Percentiles rank a stretch among this genome's conserved stretches.
These are phyloP conservation scores for Poa annua DNA, from an alignment of 176 grass and related monocot genomes.

Conservation along the genomic window DNA sequence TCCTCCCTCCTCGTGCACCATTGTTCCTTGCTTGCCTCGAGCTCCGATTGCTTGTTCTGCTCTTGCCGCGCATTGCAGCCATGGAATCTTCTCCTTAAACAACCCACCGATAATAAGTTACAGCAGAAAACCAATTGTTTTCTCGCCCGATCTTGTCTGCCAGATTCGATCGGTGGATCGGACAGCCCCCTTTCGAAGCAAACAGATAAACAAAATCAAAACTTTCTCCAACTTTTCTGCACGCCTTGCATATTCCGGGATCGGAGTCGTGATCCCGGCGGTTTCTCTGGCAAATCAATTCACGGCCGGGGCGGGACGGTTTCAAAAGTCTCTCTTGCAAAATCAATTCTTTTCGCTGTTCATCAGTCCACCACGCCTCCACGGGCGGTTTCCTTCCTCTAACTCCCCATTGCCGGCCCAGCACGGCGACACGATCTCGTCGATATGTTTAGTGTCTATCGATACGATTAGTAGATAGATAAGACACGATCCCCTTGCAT, in stretches of 20 bases:
- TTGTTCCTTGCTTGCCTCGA: not conserved
- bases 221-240: not conserved
- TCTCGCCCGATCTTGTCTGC: not conserved
- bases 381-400: no score
- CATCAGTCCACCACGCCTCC: no score
- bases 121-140: not conserved
- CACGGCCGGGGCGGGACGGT: not conserved
- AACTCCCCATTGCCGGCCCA: no score
- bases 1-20: not conserved
- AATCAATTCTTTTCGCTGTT: no score
- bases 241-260: not conserved
- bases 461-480: no score
- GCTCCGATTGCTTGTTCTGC: not conserved
- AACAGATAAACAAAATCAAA: not conserved
- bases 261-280: not conserved
- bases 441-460: no score
- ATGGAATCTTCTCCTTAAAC: not conserved
- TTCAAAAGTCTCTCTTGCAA: not conserved
- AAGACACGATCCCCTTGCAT: not conserved
- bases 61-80: constrained; percentile 18
- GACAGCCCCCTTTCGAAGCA: not conserved
- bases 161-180: not conserved
- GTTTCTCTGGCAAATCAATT: not conserved
- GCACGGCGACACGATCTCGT: not conserved
- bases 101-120: not conserved